Base-by-base conservation (phyloP, 2,329 filamentous ascomycete species). In the Claviceps arundinis region DNA sequence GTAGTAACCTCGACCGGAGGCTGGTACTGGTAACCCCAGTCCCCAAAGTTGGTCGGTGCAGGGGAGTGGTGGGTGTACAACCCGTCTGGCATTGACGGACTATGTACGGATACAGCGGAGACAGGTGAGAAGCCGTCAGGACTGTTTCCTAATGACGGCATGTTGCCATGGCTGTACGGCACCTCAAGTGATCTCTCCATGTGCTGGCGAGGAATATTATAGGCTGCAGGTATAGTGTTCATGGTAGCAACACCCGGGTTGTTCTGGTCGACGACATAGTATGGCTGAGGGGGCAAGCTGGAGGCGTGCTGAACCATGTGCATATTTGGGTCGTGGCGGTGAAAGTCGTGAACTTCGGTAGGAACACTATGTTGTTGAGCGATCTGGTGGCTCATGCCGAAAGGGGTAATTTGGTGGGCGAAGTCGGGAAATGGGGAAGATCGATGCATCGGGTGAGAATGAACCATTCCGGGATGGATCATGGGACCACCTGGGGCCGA, bases 171-270 rank as follows among this genome's bases (percentile, higher is more conserved):
- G n/a, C 69, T 67, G 57, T 76, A 78, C 0, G 77, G 68, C 22
- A 81, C 74, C 49, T 78, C 75, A 19, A 77, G 65, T 1, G 71
- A 67, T 45, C 70, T 65, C 52, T 76, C 74, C 26, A 71, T 66
- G 47, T 73, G 71, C 56, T 73, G 72, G 38, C 72, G 70, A n/a
- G 73, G 70, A 48, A 78, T 68, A 49, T 78, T 75, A 62, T 78
- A 78, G 52, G 73, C 67, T 6, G 70, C 64, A n/a, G 72, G 68
- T 47, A 78, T 66, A 6, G 77, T 73, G 64, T 76, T 79, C 73
- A 82, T 76, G 13, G 78, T 82, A 37, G 78, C 79, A 5, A 84
- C 75, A 13, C 75, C 77, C 9, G 80, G 78, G 58, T 82, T 82
- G 61, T 72, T 74, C 56, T 81, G 77, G 52, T 84, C 80, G 1